Evolutionary conservation across 2,329 filamentous ascomycete species (phyloP).

Genomic region (Metarhizium rileyi): DNA sequence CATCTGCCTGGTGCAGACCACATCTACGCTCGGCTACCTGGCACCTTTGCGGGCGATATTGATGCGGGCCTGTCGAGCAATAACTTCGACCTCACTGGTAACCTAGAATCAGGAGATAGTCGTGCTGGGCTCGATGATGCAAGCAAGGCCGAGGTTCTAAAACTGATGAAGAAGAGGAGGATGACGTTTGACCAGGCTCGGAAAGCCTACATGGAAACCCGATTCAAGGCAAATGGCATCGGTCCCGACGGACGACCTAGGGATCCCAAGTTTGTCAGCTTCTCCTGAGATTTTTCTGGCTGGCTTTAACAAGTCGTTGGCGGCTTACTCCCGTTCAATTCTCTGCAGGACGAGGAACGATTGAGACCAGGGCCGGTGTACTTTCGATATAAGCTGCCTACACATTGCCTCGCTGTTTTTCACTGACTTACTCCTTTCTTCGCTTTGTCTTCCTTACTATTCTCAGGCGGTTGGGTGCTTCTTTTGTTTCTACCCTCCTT

Average conservation of each 20-base stretch:
- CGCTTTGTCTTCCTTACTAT: too few relatives aligned
- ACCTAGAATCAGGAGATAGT: conserved; percentile 69
- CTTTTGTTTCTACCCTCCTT: too few relatives aligned
- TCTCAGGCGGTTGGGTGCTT: too few relatives aligned
- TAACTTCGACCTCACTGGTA: conserved; percentile 74
- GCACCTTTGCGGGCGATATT: conserved; percentile 71
- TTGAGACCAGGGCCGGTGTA: not conserved
- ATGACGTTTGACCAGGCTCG: conserved; percentile 88
- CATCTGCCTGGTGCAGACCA: conserved; percentile 45
- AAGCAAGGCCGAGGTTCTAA: conserved; percentile 72
- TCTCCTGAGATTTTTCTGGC: conserved; percentile 32
- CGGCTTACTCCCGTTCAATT: not conserved
- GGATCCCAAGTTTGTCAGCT: conserved; percentile 94
- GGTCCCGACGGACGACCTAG: conserved; percentile 76
- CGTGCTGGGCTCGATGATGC: conserved; percentile 71
- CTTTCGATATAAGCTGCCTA: not conserved
- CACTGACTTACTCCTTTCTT: too few relatives aligned
- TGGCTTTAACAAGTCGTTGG: not conserved
- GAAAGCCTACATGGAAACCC: conserved; percentile 72
- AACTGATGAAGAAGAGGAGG: conserved; percentile 79
- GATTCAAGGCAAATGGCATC: conserved; percentile 82
- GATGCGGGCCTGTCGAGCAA: conserved; percentile 77
- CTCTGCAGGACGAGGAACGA: too few relatives aligned
- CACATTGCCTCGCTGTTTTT: not conserved
- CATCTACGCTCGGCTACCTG: conserved; percentile 69